These are phyloP conservation scores for Sporothrix pallida DNA, from an alignment of 2,329 filamentous ascomycete genomes.

Conservation along the genomic window DNA sequence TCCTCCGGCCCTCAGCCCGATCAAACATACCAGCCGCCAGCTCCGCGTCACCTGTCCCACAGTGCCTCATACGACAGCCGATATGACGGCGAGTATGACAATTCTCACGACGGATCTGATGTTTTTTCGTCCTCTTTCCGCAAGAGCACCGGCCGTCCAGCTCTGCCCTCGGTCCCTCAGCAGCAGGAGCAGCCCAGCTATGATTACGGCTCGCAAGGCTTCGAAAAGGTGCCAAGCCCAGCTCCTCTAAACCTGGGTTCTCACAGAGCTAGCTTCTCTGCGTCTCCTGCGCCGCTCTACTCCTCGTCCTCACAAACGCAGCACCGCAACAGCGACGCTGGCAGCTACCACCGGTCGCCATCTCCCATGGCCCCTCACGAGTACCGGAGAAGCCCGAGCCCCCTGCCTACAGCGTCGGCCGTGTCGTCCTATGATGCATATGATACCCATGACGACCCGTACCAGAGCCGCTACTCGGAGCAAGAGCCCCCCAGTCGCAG, in stretches of 20 bases:
- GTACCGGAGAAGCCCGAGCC: conserved; percentile 25
- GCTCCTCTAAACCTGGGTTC: conserved; percentile 54
- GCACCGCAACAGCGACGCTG: conserved; percentile 30
- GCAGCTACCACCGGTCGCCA: conserved; percentile 30
- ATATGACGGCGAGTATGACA: conserved; percentile 64
- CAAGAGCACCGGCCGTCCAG: conserved; percentile 41
- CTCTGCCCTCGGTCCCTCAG: conserved; percentile 34
- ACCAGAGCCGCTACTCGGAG: conserved; percentile 46
- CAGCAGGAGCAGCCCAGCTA: conserved; percentile 31
- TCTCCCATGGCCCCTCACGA: conserved; percentile 32
- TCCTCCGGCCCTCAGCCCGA: conserved; percentile 50
- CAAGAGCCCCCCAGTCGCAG: conserved; percentile 44
- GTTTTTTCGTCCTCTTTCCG: conserved; percentile 40
- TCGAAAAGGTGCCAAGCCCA: conserved; percentile 50
- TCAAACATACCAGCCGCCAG: conserved; percentile 43
- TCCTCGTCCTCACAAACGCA: conserved; percentile 34
- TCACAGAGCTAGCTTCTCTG: conserved; percentile 42
- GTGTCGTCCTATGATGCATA: conserved; percentile 31
- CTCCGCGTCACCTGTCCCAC: conserved; percentile 57
- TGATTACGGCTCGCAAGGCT: conserved; percentile 45
- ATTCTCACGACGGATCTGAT: conserved; percentile 62
- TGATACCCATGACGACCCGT: conserved; percentile 45
- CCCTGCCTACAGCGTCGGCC: conserved; percentile 2
- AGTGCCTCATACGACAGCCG: conserved; percentile 55
- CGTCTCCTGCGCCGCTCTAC: conserved; percentile 42